Percentiles rank a stretch among this genome's conserved stretches.
Evolutionary conservation across 768 basidiomycete genomes (phyloP).

Genomic region (Boletus edulis): DNA sequence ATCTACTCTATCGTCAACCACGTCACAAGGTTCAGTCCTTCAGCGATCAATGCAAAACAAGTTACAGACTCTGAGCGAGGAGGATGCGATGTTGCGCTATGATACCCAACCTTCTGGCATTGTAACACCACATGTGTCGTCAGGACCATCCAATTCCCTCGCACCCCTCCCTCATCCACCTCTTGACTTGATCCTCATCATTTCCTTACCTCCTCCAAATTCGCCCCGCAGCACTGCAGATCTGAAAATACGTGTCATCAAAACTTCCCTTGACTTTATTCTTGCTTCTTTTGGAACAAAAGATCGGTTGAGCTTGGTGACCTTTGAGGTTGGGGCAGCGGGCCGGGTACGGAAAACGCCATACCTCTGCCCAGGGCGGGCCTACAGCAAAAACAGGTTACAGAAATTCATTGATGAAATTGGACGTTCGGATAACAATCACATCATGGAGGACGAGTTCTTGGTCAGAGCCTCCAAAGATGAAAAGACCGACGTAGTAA

Average conservation of each 20-base stretch:
- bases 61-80: slow-evolving; percentile 67
- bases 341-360: slow-evolving; percentile 92
- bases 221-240: slow-evolving; percentile 75
- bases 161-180: slow-evolving; percentile 82
- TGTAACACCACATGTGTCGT: slow-evolving; percentile 68
- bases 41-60: slow-evolving; percentile 41
- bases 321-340: slow-evolving; percentile 84
- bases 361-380: slow-evolving; percentile 72
- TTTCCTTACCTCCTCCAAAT: slow-evolving; percentile 77
- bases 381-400: slow-evolving; percentile 67
- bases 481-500: slow-evolving; percentile 96
- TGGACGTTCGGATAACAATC: slow-evolving; percentile 37
- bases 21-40: slow-evolving; percentile 59
- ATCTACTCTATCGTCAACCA: slow-evolving; percentile 72
- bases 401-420: slow-evolving; percentile 79
- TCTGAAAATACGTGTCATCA: slow-evolving; percentile 88
- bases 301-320: slow-evolving; percentile 88
- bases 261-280: slow-evolving; percentile 82
- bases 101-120: slow-evolving; percentile 48
- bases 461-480: slow-evolving; percentile 76
- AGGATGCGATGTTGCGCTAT: slow-evolving; percentile 62
- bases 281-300: slow-evolving; percentile 70
- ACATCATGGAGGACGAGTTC: slow-evolving; percentile 58
- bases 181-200: slow-evolving; percentile 88
- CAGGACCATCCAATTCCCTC: slow-evolving; percentile 77